Percentiles rank a stretch among this genome's conserved stretches.
phyloP scores from a whole-genome alignment of 345 rosid genomes.

The Corchorus capsularis region DNA sequence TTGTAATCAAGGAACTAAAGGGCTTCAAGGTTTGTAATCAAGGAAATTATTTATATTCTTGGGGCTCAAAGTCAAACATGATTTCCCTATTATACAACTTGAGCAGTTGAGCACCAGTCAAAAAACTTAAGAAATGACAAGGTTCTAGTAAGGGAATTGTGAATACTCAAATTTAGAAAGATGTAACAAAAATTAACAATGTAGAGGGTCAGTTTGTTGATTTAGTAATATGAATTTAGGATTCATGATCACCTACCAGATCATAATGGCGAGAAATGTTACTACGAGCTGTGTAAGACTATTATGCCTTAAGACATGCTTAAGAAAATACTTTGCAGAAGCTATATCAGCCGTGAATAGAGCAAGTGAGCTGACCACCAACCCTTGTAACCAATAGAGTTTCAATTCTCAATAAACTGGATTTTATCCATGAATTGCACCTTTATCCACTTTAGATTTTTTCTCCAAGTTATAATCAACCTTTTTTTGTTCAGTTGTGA shows the following conservation, averaged over 20 bases:
- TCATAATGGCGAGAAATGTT: constrained; percentile 91
- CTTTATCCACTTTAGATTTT: background rate
- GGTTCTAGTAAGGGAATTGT: no score
- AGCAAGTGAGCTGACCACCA: constrained; percentile 96
- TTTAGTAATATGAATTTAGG: no score
- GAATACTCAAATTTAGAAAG: no score
- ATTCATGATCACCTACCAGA: constrained; percentile 66
- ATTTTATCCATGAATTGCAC: background rate
- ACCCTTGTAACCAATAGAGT: constrained; percentile 47
- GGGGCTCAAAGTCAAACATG: background rate
- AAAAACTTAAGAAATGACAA: no score
- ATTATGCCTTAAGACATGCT: constrained; percentile 71
- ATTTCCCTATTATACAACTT: no score
- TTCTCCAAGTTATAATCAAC: constrained; percentile 31
- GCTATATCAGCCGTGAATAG: constrained; percentile 64
- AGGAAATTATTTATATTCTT: background rate
- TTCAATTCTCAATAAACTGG: background rate
- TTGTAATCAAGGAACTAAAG: no score
- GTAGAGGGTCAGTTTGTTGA: no score
- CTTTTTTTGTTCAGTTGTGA: constrained; percentile 57
- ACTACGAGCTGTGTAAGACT: no score
- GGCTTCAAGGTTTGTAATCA: no score
- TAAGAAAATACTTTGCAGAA: constrained; percentile 70
- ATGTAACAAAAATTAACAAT: no score
- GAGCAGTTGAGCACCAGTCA: no score